Conservation (phyloP, 306 rosid species). For the Sesbania bispinosa region DNA sequence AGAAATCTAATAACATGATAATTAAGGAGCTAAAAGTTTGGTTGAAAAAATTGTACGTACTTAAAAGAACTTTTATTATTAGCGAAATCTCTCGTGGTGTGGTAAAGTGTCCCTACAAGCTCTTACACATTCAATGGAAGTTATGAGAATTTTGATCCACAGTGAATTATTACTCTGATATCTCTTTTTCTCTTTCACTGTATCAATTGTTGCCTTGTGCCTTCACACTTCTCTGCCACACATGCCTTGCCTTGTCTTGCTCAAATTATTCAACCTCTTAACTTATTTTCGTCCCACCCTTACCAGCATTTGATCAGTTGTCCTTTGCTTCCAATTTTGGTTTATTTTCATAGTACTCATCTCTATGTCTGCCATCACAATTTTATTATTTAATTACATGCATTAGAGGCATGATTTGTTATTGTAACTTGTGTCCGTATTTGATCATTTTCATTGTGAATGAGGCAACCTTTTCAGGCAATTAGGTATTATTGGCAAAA, state of each 20-base stretch:
- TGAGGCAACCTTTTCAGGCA: conserved; percentile 7
- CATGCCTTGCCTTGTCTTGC: background rate
- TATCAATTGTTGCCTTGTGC: conserved; percentile 9
- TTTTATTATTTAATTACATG: background rate
- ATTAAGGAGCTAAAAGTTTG: no score
- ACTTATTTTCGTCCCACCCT: conserved; percentile 1
- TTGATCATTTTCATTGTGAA: conserved; percentile 5
- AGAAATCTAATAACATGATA: no score
- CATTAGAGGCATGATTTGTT: background rate
- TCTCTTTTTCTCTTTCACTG: background rate
- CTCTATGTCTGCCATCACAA: background rate
- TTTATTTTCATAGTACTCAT: background rate
- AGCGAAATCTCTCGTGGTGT: no score
- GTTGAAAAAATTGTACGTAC: no score
- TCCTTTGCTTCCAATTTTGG: conserved; percentile 27
- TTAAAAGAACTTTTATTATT: no score
- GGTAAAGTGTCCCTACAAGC: no score
- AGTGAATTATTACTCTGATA: background rate
- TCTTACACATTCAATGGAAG: background rate
- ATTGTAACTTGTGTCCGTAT: background rate
- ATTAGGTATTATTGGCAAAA: conserved; percentile 7
- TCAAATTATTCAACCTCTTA: background rate
- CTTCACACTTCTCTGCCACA: conserved; percentile 11
- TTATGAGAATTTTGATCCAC: background rate
- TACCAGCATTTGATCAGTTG: background rate